Base-by-base conservation (phyloP, 129 eudicot genomes). In the Flaveria bidentis region DNA sequence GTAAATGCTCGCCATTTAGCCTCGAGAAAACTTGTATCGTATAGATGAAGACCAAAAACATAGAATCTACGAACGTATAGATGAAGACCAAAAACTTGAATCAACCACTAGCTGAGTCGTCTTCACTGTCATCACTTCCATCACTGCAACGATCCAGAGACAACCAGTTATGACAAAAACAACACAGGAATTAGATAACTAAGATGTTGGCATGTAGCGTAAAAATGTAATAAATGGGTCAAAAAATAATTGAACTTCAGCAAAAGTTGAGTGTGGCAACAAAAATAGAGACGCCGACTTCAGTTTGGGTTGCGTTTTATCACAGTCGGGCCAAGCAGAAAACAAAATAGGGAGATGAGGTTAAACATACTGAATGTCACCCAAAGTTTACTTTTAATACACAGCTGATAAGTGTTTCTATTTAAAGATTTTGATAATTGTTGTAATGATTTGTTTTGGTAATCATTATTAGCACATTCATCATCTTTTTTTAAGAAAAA, bases 121-220 rank as follows among this genome's bases (percentile, higher is more conserved):
- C 96, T 81, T 84, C 97, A 73, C 96, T 85, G 79, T 86, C 92
- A 11, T 86, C 98, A 69, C 91, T 85, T 71, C 76, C 97, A 73
- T 91, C 97, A 74, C 98, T 94, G 89, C 84, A 84, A 36, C 53
- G 56, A 66, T 61, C 26, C 20, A 33, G 1, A 58, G 13, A 57
- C 16, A 44, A 44, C 28, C 0, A 22, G 49, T 72, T 71, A 71
- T 20, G 20, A 63, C 44, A 30, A 63, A 28, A 25, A 58, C 39
- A 33, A 26, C n/a, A 15, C 42, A 62, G 10, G 11, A 13, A 25
- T 13, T 4, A 33, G 39, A 33, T 33, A 33, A 33, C 39, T 5
- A 33, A 33, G 4, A 33, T 5, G 39, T 33, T 33, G 39, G 39
- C 1, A 4, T 16, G 1, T 52, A 52, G 23, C 23, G 9, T 52